A percentile compares a stretch with the other conserved stretches of the same genome.
Conservation (phyloP, 1,284 basidiomycete genomes). For the Ustilago loliicola region DNA sequence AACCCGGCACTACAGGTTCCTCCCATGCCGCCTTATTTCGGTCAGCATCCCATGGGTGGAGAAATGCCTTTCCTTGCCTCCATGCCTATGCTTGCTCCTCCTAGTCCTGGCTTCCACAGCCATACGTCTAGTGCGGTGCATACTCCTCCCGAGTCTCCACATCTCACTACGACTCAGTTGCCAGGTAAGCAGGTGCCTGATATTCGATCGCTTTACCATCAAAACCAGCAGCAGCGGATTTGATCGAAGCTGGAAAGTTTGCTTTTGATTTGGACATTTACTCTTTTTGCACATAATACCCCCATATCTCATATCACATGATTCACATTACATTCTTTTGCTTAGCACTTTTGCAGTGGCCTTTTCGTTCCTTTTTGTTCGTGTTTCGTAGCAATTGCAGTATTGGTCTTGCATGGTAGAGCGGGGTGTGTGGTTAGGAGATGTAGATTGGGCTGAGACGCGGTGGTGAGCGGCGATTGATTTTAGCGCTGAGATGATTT, state of each 20-base stretch:
- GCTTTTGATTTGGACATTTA: background rate
- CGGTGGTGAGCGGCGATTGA: too few species aligned
- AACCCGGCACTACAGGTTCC: conserved; percentile 20
- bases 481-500: too few species aligned
- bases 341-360: background rate
- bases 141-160: conserved; percentile 49
- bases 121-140: conserved; percentile 29
- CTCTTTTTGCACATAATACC: conserved; percentile 10
- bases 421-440: background rate
- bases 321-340: background rate
- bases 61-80: conserved; percentile 19
- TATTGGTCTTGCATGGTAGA: background rate
- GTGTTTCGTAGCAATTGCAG: background rate
- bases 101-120: conserved; percentile 34
- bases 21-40: conserved; percentile 36
- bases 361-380: background rate
- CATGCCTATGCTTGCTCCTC: conserved; percentile 43
- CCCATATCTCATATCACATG: background rate
- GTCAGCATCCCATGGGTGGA: conserved; percentile 9
- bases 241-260: too few species aligned
- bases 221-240: conserved; percentile 1
- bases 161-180: conserved; percentile 9
- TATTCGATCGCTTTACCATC: background rate
- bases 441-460: too few species aligned
- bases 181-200: conserved; percentile 18